Percentiles rank a stretch among this genome's conserved stretches.
Evolutionary conservation across 1,139 yeast species (phyloP).

Genomic region (Kodamaea derodonti): DNA sequence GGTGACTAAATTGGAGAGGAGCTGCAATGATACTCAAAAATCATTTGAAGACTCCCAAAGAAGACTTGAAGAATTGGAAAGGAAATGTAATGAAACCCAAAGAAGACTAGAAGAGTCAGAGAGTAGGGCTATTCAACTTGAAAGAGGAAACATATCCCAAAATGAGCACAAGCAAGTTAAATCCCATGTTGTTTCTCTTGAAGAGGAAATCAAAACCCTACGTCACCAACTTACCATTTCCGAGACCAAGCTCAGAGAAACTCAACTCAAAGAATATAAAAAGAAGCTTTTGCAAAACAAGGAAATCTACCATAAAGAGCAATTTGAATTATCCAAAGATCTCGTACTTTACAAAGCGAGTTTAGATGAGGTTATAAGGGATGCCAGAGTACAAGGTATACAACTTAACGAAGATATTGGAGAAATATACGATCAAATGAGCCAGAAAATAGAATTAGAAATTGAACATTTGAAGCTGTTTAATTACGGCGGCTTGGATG

Average conservation of each 20-base stretch:
- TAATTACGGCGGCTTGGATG: constrained; percentile 5
- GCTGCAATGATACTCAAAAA: no score
- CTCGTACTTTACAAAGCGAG: constrained; percentile 8
- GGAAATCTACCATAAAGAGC: constrained; percentile 9
- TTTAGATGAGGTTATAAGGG: constrained; percentile 9
- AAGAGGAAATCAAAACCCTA: not conserved
- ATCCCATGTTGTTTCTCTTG: not conserved
- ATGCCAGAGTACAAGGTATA: constrained; percentile 7
- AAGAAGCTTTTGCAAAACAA: constrained; percentile 9
- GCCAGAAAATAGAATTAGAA: constrained; percentile 10
- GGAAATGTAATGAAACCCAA: not conserved
- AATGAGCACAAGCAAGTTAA: no score
- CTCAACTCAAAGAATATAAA: not conserved
- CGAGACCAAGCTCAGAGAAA: not conserved
- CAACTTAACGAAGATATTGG: constrained; percentile 1
- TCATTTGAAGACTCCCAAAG: not conserved
- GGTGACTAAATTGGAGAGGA: no score
- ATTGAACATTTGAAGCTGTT: constrained; percentile 6
- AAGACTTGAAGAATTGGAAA: not conserved
- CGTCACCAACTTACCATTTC: not conserved
- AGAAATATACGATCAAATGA: constrained; percentile 7
- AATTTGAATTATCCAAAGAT: constrained; percentile 10
- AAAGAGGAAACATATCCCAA: not conserved
- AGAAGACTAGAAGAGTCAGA: constrained; percentile 1
- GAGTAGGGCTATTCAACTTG: not conserved